These are phyloP conservation scores for Novakomyces olei DNA, from an alignment of 805 yeast genomes.

Conservation along the genomic window DNA sequence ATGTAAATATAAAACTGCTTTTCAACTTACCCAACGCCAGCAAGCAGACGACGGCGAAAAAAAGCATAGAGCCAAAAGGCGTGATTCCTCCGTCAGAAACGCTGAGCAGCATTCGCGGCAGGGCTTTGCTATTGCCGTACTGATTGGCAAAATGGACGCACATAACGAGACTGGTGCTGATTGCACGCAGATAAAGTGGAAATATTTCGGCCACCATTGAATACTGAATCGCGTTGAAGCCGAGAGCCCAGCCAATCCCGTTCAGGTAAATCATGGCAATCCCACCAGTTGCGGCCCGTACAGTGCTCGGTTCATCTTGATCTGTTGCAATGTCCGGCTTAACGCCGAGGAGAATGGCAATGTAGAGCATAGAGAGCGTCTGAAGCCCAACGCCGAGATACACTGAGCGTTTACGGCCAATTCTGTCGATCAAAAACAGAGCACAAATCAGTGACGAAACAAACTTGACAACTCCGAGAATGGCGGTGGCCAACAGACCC, in stretches of 20 bases:
- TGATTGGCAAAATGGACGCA: no score
- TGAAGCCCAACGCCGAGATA: constrained; percentile 29
- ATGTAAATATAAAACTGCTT: no score
- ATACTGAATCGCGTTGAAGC: constrained; percentile 35
- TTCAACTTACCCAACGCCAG: no score
- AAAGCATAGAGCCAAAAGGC: no score
- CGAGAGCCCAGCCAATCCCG: constrained; percentile 38
- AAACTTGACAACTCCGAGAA: constrained; percentile 33
- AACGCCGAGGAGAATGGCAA: constrained; percentile 24
- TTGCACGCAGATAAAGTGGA: constrained; percentile 28
- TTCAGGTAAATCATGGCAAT: constrained; percentile 28
- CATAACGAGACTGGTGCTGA: constrained; percentile 32
- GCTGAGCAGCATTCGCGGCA: no score
- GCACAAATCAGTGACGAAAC: constrained; percentile 27
- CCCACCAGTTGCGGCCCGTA: constrained; percentile 25
- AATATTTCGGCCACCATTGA: constrained; percentile 33
- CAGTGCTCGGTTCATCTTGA: constrained; percentile 4
- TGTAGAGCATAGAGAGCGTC: constrained; percentile 22
- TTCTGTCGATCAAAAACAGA: constrained; percentile 29
- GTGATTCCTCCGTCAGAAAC: no score
- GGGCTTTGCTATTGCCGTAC: no score
- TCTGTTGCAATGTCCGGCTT: constrained; percentile 4
- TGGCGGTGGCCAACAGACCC: constrained; percentile 26
- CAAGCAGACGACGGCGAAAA: no score
- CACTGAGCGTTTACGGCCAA: constrained; percentile 30